Base-by-base conservation (phyloP, 495 filamentous ascomycete genomes). In the Recurvomyces mirabilis region DNA sequence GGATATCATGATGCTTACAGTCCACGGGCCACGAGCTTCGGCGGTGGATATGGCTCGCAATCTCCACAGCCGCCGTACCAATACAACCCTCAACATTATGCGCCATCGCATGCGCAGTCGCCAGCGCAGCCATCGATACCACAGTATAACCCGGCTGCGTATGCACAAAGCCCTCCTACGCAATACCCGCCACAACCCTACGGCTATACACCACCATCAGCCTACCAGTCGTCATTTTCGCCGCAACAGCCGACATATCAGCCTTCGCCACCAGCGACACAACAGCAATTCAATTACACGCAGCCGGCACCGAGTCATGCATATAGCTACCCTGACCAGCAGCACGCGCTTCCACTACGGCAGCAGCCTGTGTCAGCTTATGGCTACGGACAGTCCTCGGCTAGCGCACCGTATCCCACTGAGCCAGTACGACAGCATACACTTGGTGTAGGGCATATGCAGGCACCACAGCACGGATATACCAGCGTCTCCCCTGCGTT, bases 31-130 rank as follows among this genome's bases (percentile, higher is more conserved):
- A 25, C 43, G 13, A 26, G 22, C 18, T 46, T 54, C 65, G 61
- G 58, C 62, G 55, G 53, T 60, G 65, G 45, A 39, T 46, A 46
- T 29, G 17, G 45, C 1, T 57, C 43, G 38, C 39, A 58, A 32
- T 49, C 67, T 57, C 72, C 78, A 41, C 80, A 81, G 46, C 76
- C 5, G n/a, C 39, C 14, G 25, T 26, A 43, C 6, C 21, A 49
- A 21, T 94, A 94, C 62, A 93, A 94, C 52, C 87, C 88, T 1
- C 84, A 87, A 60, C 67, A 81, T 40, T 95, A 87, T 59, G 75
- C 71, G 34, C 67, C 75, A 7, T 72, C 81, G 3, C 73, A 82
- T n/a, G 26, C 7, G 34, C 74, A 14, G 32, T 41, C 42, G 26
- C 31, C 23, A 10, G 17, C 24, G 19, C 46, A 52, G 23, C 31